Evolutionary conservation across 2,329 filamentous ascomycete genomes (phyloP).

Genomic region (Trichoderma sp.): DNA sequence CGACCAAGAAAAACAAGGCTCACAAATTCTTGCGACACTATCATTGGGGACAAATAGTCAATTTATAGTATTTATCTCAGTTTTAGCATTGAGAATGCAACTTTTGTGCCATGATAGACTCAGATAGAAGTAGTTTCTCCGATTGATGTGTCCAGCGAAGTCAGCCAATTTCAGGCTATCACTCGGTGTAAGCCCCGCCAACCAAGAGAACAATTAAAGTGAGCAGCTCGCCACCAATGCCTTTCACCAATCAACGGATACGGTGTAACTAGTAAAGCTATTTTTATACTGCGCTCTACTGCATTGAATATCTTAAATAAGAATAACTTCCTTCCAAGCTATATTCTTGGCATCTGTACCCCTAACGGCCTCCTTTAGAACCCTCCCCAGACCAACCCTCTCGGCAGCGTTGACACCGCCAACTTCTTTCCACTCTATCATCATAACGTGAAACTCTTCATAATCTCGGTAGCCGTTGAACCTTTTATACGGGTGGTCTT

Average conservation of each 20-base stretch:
- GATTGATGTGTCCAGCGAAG: neutral
- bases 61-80: neutral
- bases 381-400: neutral
- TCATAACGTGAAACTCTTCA: neutral
- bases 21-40: too few species aligned
- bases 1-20: too few species aligned
- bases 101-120: neutral
- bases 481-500: neutral
- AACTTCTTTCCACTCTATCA: neutral
- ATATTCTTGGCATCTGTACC: neutral
- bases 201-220: neutral
- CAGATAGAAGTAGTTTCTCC: neutral
- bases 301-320: neutral
- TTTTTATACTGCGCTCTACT: neutral
- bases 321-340: neutral
- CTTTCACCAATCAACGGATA: neutral
- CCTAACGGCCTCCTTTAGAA: neutral
- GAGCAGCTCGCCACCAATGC: neutral
- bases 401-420: neutral
- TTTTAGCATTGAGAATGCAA: neutral
- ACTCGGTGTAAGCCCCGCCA: neutral
- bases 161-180: neutral
- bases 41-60: neutral
- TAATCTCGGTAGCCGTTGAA: neutral
- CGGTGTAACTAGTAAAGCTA: neutral